Evolutionary conservation across 2,329 filamentous ascomycete species (phyloP), one percentile per base, ranked within the genome.

Genomic region (Dothiorella sarmentorum): DNA sequence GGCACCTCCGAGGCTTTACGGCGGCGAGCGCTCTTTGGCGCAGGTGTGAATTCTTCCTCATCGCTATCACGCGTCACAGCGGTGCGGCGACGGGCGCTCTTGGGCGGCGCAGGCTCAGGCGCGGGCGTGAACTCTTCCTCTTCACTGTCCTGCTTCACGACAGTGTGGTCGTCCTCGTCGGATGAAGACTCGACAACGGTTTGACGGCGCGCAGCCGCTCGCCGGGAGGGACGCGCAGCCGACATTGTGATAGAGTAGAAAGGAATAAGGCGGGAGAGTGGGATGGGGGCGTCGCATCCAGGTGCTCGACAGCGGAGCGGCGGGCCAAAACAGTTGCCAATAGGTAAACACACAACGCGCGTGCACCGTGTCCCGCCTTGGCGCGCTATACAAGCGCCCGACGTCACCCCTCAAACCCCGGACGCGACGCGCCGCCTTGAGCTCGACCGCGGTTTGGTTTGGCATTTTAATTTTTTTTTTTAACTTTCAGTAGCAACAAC

Each of bases 41-140:
- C 88, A 2, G 91, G 91, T 40, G 88, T 88, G 67, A 91, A 94
- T 53, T 96, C 90, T 47, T 92, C 88, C 62, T 89, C 88, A 51
- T 88, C 83, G 27, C 87, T 80, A 20, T 80, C 82, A 13, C 83
- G 79, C 29, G 84, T 78, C 61, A 83, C 80, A 67, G 83, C 79
- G 35, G 80, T 75, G 57, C 84, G 79, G 61, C 86, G 82, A 63
- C 82, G 79, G 29, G 79, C 83, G 45, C 77, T 79, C 60, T 81
- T 82, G 82, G 78, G 1, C 20, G 49, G 79, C 31, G 79, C 83
- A 40, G 77, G 79, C 60, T 80, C 81, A 82, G 78, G 1, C 47
- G 87, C 88, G 2, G 91, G 91, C 43, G 88, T 88, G 67, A 91
- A 94, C 51, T 96, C 90, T 51, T 92, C 88, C 63, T 89, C 88